These are phyloP conservation scores for Eimeria brunetti DNA, from an alignment of 169 alveolate genomes.

Conservation along the genomic window DNA sequence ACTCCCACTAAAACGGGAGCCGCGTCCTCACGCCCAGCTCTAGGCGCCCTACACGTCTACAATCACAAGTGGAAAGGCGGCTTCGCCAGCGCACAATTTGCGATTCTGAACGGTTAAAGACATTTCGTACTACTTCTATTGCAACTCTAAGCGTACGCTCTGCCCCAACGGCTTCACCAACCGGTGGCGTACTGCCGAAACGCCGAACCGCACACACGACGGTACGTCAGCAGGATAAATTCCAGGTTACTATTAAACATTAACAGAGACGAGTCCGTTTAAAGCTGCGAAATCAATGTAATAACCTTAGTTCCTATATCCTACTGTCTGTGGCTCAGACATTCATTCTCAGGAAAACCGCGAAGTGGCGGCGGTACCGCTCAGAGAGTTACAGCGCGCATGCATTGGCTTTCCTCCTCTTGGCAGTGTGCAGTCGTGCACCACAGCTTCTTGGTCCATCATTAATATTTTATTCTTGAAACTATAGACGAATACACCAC, in stretches of 20 bases:
- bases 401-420: slow-evolving; percentile 56
- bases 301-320: background rate
- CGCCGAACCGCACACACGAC: slow-evolving; percentile 2
- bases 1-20: background rate
- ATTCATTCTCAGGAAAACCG: background rate
- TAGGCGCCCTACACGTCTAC: background rate
- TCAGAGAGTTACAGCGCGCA: slow-evolving; percentile 30
- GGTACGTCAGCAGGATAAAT: background rate
- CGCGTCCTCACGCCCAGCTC: background rate
- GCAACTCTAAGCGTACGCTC: background rate
- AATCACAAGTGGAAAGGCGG: background rate
- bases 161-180: background rate
- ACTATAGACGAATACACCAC: background rate
- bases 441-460: background rate
- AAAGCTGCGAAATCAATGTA: background rate
- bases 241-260: background rate
- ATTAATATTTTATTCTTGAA: background rate
- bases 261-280: background rate
- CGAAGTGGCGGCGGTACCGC: slow-evolving; percentile 6
- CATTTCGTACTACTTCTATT: background rate
- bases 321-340: background rate
- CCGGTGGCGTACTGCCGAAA: background rate
- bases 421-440: slow-evolving; percentile 14
- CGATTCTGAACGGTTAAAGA: background rate
- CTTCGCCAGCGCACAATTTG: background rate